Evolutionary conservation across 208 protist species (phyloP).

Genomic region (Acanthamoeba castellanii): DNA sequence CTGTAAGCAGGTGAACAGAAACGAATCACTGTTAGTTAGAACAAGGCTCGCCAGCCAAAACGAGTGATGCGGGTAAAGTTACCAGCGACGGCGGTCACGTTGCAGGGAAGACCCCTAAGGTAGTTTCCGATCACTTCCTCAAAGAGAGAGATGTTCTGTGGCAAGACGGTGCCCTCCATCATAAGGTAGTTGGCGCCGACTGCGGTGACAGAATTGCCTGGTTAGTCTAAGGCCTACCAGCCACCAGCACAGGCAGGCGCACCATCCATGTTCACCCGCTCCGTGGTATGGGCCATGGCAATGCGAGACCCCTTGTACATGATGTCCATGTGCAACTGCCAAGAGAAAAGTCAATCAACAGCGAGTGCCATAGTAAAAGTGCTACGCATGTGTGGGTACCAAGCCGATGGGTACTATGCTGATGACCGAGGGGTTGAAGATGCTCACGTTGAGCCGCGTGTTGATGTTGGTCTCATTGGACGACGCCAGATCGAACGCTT

Average conservation of each 20-base stretch:
- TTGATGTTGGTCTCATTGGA: constrained; percentile 71
- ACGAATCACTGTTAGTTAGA: too few relatives aligned
- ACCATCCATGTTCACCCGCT: constrained; percentile 12
- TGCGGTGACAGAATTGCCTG: not conserved
- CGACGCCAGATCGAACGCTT: constrained; percentile 21
- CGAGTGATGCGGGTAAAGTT: not conserved
- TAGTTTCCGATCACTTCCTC: constrained; percentile 39
- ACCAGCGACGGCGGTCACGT: constrained; percentile 24
- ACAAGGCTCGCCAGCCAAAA: not conserved
- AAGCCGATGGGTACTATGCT: constrained; percentile 21
- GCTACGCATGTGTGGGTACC: not conserved
- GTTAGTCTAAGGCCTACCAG: not conserved
- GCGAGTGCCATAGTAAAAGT: not conserved
- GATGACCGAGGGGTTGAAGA: constrained; percentile 52
- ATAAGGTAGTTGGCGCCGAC: not conserved
- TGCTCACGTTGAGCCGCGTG: not conserved
- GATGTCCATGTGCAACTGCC: constrained; percentile 18
- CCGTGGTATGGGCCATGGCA: not conserved
- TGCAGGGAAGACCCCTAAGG: not conserved
- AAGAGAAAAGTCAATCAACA: not conserved
- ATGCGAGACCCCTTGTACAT: constrained; percentile 1
- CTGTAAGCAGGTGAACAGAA: not conserved
- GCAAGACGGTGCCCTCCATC: not conserved
- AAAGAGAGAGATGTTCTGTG: constrained; percentile 19
- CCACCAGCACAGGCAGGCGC: not conserved